Evolutionary conservation across 441 rosid species (phyloP).

Genomic region (Pelargonium cotyledonis): DNA sequence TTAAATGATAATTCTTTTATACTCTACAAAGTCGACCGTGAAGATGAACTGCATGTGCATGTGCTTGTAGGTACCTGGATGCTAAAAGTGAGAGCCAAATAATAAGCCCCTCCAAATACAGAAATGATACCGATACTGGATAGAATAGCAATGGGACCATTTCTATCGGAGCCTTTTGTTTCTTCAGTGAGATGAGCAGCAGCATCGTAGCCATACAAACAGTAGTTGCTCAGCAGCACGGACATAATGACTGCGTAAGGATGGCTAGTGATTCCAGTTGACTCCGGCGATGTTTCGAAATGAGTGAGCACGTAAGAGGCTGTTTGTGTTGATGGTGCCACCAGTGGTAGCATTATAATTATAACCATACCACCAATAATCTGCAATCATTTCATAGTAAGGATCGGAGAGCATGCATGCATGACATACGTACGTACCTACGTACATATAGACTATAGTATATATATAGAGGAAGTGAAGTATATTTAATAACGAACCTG

Average conservation of each 20-base stretch:
- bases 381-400: slow-evolving; percentile 19
- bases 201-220: slow-evolving; percentile 55
- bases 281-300: slow-evolving; percentile 34
- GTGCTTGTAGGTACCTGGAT: slow-evolving; percentile 31
- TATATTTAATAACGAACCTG: slow-evolving; percentile 32
- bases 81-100: slow-evolving; percentile 55
- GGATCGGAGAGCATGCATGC: background rate
- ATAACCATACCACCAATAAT: slow-evolving; percentile 50
- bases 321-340: slow-evolving; percentile 40
- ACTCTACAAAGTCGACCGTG: too few relatives aligned
- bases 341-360: slow-evolving; percentile 55
- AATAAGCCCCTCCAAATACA: slow-evolving; percentile 53
- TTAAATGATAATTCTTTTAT: too few relatives aligned
- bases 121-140: slow-evolving; percentile 56
- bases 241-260: slow-evolving; percentile 56
- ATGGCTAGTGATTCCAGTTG: slow-evolving; percentile 51
- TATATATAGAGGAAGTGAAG: background rate
- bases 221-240: slow-evolving; percentile 53
- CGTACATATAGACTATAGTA: too few relatives aligned
- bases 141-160: slow-evolving; percentile 60
- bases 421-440: too few relatives aligned
- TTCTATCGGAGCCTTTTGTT: slow-evolving; percentile 55
- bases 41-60: too few relatives aligned
- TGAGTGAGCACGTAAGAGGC: slow-evolving; percentile 51
- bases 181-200: slow-evolving; percentile 69